phyloP scores from a whole-genome alignment of 441 rosid species.

The Syzygium malaccense region DNA sequence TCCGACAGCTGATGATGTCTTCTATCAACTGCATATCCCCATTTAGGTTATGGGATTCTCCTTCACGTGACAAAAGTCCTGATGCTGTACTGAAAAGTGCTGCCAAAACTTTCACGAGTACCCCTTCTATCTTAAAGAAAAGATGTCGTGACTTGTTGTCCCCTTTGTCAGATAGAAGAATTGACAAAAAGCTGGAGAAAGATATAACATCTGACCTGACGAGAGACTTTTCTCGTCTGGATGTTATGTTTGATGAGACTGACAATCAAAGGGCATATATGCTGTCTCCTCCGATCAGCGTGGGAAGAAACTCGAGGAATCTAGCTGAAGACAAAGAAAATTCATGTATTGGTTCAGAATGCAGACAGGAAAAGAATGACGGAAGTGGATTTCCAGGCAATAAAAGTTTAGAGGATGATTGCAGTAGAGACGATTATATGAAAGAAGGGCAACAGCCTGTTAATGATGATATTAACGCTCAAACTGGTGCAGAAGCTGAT shows the following conservation, averaged over 20 bases:
- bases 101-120: slow-evolving; percentile 59
- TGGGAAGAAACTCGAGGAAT: slow-evolving; percentile 20
- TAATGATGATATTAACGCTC: slow-evolving; percentile 21
- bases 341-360: slow-evolving; percentile 24
- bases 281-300: slow-evolving; percentile 28
- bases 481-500: slow-evolving; percentile 21
- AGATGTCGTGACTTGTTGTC: slow-evolving; percentile 78
- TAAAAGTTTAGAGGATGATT: slow-evolving; percentile 23
- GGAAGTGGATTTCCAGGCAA: slow-evolving; percentile 9
- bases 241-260: slow-evolving; percentile 56
- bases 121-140: slow-evolving; percentile 91
- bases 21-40: slow-evolving; percentile 81
- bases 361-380: slow-evolving; percentile 17
- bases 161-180: slow-evolving; percentile 82
- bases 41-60: slow-evolving; percentile 91
- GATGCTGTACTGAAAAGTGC: slow-evolving; percentile 75
- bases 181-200: slow-evolving; percentile 64
- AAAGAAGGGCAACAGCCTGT: slow-evolving; percentile 13
- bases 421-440: slow-evolving; percentile 16
- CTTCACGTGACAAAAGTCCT: slow-evolving; percentile 65
- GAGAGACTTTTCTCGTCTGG: slow-evolving; percentile 73
- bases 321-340: slow-evolving; percentile 53
- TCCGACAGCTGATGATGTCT: slow-evolving; percentile 93
- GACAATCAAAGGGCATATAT: slow-evolving; percentile 22
- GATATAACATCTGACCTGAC: slow-evolving; percentile 54